Conservation (phyloP, 768 basidiomycete genomes). For the Naganishia vaughanmartiniae region DNA sequence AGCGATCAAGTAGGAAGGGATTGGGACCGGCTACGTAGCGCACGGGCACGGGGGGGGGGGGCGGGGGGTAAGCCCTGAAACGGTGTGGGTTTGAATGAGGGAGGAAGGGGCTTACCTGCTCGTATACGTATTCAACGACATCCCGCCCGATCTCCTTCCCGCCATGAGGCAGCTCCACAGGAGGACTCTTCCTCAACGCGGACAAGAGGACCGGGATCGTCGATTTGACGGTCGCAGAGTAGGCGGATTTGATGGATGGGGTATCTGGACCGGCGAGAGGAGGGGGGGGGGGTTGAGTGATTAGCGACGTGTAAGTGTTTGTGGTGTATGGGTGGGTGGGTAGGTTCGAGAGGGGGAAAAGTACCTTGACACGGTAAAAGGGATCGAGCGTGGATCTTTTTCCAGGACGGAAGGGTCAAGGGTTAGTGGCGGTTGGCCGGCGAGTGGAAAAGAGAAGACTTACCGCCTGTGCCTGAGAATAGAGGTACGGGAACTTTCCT, state of each 20-base stretch:
- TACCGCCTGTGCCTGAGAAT: constrained; percentile 82
- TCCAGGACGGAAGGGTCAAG: too few relatives aligned
- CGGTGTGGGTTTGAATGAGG: background rate
- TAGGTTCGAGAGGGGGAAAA: background rate
- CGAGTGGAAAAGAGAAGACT: background rate
- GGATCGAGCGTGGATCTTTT: constrained; percentile 70
- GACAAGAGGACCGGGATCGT: constrained; percentile 83
- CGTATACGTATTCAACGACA: constrained; percentile 68
- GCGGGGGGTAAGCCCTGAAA: too few relatives aligned
- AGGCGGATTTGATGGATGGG: constrained; percentile 87
- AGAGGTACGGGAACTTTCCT: constrained; percentile 77
- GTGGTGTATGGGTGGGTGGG: constrained; percentile 70
- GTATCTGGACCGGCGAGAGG: constrained; percentile 60
- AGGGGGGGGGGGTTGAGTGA: too few relatives aligned
- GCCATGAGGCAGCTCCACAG: constrained; percentile 66
- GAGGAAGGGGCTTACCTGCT: constrained; percentile 60
- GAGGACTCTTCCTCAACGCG: constrained; percentile 74
- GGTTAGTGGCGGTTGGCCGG: too few relatives aligned
- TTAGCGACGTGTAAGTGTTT: background rate
- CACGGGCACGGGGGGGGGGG: constrained; percentile 29
- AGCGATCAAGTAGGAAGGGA: constrained; percentile 89
- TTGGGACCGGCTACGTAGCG: constrained; percentile 67
- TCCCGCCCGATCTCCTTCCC: constrained; percentile 75
- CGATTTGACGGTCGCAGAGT: constrained; percentile 72
- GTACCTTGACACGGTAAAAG: constrained; percentile 75